Evolutionary conservation across 2,329 filamentous ascomycete genomes (phyloP).

Genomic region (Teratosphaeria zuluensis): DNA sequence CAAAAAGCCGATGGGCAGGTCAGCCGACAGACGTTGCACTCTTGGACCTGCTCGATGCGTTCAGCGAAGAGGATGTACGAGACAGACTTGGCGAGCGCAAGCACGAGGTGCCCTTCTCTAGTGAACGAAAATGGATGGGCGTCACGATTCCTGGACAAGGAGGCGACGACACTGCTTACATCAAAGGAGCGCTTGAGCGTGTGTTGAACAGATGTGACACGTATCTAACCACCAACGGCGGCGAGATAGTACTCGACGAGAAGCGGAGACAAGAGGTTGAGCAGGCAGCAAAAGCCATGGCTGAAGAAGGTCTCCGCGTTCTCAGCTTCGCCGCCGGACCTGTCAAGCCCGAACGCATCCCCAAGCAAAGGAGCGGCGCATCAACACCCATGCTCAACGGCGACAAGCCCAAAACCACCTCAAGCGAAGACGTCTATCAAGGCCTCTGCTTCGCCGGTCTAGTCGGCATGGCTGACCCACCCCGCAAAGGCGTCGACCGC

Average conservation of each 20-base stretch:
- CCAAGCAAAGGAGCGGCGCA: constrained; percentile 23
- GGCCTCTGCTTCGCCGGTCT: constrained; percentile 83
- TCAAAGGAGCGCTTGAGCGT: constrained; percentile 89
- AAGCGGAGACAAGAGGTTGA: constrained; percentile 62
- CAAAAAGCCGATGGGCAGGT: constrained; percentile 85
- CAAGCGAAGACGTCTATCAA: constrained; percentile 62
- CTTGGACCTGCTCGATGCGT: constrained; percentile 81
- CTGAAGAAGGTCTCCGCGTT: constrained; percentile 77
- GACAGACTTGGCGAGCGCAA: constrained; percentile 73
- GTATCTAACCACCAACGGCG: constrained; percentile 76
- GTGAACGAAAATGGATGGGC: constrained; percentile 98
- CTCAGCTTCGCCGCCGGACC: constrained; percentile 86
- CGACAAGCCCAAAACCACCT: not conserved
- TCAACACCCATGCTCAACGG: constrained; percentile 18
- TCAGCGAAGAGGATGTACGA: constrained; percentile 84
- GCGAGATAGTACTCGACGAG: constrained; percentile 76
- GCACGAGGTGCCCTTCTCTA: constrained; percentile 89
- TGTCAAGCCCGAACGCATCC: constrained; percentile 20
- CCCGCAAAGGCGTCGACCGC: constrained; percentile 76
- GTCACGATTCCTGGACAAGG: constrained; percentile 62
- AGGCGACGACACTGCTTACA: constrained; percentile 75
- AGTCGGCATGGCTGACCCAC: constrained; percentile 96
- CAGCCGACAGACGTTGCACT: constrained; percentile 98
- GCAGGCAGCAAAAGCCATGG: constrained; percentile 76
- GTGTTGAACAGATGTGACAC: constrained; percentile 81